Base-by-base conservation (phyloP, 2,329 filamentous ascomycete species). In the Aulographum hederae region DNA sequence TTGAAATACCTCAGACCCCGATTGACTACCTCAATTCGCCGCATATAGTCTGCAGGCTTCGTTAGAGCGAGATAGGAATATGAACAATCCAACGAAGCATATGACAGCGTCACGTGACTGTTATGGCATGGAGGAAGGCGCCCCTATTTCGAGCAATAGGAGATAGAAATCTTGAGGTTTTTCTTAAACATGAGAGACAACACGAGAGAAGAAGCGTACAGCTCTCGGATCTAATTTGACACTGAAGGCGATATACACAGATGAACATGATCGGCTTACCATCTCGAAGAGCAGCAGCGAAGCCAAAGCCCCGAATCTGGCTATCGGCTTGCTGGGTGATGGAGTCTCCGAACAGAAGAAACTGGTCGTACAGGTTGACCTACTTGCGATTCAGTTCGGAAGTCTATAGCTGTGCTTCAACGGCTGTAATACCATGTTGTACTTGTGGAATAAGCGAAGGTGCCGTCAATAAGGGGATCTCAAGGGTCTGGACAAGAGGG, bases 301-400 rank as follows among this genome's bases (percentile, higher is more conserved):
- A 79, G 1, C 67, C 79, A 52, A 85, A 86, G 12, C 77, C 80
- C 34, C 69, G 57, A 8, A 65, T 54, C 30, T 73, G 60, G 21
- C 65, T 60, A 12, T 67, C 67, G 2, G 72, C 67, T 26, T 65
- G 60, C 46, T 95, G 73, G 30, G 86, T 75, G 38, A 95, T 75
- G 19, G 81, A 92, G 56, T 95, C 89, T 33, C 86, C 86, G 38
- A 95, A 78, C 16, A 95, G 69, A 38, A 95, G 61, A 43, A 65
- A 57, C 37, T 61, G 56, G 23, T 59, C 51, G 34, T 53, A 51
- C 15, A 42, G 32, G 20, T 46, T 38, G 37, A 45, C 38, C 50
- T 54, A 19, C 17, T 5, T n/a, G n/a, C n/a, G n/a, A n/a, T n/a
- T n/a, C 10, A 18, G 29, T 21, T 20, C 6, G 8, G n/a, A n/a